Evolutionary conservation across 1,284 basidiomycete genomes (phyloP).

Genomic region (Thecaphora thlaspeos): DNA sequence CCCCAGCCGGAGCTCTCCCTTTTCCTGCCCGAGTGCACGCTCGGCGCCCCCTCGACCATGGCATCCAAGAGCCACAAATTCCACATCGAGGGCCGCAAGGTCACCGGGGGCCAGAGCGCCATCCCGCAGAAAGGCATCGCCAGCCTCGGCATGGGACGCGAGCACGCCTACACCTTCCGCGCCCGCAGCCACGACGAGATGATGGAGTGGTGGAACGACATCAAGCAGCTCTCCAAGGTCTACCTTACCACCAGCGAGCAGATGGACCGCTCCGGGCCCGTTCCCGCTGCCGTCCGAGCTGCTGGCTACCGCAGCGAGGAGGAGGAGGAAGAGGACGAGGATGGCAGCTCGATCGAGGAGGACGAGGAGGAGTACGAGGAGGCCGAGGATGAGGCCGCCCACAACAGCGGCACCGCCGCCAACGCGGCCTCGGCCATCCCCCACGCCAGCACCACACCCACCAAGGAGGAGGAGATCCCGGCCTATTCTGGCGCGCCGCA

Average conservation of each 20-base stretch:
- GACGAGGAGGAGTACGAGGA: conserved; percentile 63
- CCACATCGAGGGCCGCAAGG: conserved; percentile 90
- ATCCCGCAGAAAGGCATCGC: conserved; percentile 63
- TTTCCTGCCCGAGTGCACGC: conserved; percentile 92
- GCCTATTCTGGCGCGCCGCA: conserved; percentile 52
- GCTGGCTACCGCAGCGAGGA: conserved; percentile 70
- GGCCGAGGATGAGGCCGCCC: conserved; percentile 35
- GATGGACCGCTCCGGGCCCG: conserved; percentile 88
- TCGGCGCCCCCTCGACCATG: conserved; percentile 81
- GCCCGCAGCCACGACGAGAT: conserved; percentile 88
- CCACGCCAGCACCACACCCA: conserved; percentile 36
- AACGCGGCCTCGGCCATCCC: conserved; percentile 42
- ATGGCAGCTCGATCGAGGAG: conserved; percentile 72
- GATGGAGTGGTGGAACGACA: conserved; percentile 99
- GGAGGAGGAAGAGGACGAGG: conserved; percentile 68
- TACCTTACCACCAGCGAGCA: conserved; percentile 93
- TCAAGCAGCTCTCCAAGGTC: conserved; percentile 90
- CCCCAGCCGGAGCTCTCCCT: conserved; percentile 74
- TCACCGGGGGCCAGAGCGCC: conserved; percentile 68
- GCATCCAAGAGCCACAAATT: conserved; percentile 85
- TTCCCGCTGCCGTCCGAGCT: conserved; percentile 84
- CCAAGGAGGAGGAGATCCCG: conserved; percentile 53
- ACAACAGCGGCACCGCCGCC: conserved; percentile 9
- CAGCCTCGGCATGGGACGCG: conserved; percentile 62
- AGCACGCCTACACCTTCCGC: conserved; percentile 84